Evolutionary conservation across 257 asterid species (phyloP).

Genomic region (Coffea canephora): DNA sequence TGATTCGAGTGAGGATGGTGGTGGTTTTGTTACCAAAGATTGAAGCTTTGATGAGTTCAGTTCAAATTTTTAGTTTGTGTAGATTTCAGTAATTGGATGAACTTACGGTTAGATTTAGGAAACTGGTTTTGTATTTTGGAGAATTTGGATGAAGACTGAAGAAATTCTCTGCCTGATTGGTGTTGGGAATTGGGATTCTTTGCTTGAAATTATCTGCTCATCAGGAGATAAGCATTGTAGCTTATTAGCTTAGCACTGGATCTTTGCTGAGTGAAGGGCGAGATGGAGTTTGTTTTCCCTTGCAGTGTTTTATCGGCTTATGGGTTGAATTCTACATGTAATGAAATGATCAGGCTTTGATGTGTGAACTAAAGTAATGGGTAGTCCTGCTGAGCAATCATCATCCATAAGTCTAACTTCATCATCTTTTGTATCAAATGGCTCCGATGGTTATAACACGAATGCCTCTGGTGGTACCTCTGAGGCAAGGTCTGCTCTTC

Average conservation of each 20-base stretch:
- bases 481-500: conserved; percentile 38
- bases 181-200: neutral
- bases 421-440: conserved; percentile 48
- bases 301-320: neutral
- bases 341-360: neutral
- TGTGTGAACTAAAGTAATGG: neutral
- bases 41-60: neutral
- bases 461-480: conserved; percentile 22
- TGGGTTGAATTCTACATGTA: neutral
- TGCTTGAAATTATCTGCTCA: neutral
- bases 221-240: neutral
- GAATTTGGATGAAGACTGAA: neutral
- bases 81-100: neutral
- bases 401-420: conserved; percentile 63
- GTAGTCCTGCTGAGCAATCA: conserved; percentile 54
- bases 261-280: neutral
- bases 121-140: neutral
- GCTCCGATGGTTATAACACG: conserved; percentile 30
- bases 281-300: neutral
- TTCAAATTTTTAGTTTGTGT: neutral
- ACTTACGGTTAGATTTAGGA: neutral
- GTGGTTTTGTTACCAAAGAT: neutral
- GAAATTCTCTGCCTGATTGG: neutral
- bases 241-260: neutral
- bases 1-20: neutral